phyloP scores from a whole-genome alignment of 805 yeast species.

The Candida ascalaphidarum region DNA sequence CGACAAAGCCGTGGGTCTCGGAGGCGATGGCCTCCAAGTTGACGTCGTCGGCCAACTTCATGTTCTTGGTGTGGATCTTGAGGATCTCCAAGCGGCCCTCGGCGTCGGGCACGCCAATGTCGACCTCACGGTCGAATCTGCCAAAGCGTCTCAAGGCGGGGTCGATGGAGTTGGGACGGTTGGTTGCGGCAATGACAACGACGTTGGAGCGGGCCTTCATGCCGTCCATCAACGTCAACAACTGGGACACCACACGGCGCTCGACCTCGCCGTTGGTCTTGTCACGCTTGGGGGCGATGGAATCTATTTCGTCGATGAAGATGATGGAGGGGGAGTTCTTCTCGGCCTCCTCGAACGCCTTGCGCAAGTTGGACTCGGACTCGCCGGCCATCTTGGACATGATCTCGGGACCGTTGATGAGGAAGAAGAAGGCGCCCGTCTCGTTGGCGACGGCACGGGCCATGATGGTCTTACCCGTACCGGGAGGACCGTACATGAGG shows the following conservation, averaged over 20 bases:
- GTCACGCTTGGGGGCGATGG: slow-evolving; percentile 99
- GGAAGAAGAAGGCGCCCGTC: slow-evolving; percentile 97
- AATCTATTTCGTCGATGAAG: slow-evolving; percentile 97
- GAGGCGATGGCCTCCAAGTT: slow-evolving; percentile 93
- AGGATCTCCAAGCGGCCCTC: slow-evolving; percentile 95
- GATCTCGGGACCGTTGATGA: slow-evolving; percentile 98
- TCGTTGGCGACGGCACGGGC: slow-evolving; percentile 99
- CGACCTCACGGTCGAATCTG: slow-evolving; percentile 80
- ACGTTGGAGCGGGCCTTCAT: slow-evolving; percentile 99
- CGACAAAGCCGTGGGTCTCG: slow-evolving; percentile 99
- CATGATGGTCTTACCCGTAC: slow-evolving; percentile 99
- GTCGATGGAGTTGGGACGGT: slow-evolving; percentile 79
- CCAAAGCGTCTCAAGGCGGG: slow-evolving; percentile 84
- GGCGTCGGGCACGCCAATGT: slow-evolving; percentile 93
- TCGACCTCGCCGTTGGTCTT: slow-evolving; percentile 99
- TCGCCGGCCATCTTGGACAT: slow-evolving; percentile 99
- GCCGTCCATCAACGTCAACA: slow-evolving; percentile 98
- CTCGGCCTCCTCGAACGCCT: slow-evolving; percentile 99
- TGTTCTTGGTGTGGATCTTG: slow-evolving; percentile 96
- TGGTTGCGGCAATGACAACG: slow-evolving; percentile 97
- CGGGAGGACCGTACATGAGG: slow-evolving; percentile 98
- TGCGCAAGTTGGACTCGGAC: slow-evolving; percentile 92
- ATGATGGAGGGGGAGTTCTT: slow-evolving; percentile 97
- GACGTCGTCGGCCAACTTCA: slow-evolving; percentile 93
- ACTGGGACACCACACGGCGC: slow-evolving; percentile 97